These are phyloP conservation scores for Hypoxylon rubiginosum DNA, from an alignment of 2,329 filamentous ascomycete genomes.

Conservation along the genomic window DNA sequence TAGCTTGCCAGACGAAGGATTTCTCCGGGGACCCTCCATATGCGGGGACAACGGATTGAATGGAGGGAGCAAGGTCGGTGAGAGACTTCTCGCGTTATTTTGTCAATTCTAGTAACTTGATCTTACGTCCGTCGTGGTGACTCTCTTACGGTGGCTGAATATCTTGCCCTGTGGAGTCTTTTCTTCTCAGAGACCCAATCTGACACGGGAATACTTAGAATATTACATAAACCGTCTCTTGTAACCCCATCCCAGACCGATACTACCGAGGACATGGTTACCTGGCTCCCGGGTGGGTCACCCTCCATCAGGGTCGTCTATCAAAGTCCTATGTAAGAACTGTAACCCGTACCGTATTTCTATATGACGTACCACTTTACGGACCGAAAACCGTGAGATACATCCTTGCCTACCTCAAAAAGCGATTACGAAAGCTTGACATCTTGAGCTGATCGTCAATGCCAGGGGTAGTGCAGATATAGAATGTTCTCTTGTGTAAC, in stretches of 20 bases:
- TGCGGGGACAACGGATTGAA: background rate
- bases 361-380: conserved; percentile 1
- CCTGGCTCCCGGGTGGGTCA: conserved; percentile 24
- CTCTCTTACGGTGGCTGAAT: background rate
- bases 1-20: background rate
- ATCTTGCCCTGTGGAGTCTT: background rate
- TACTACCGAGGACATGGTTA: conserved; percentile 16
- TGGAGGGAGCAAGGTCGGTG: background rate
- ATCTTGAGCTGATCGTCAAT: background rate
- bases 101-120: conserved; percentile 13
- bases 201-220: no score
- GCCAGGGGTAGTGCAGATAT: background rate
- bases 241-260: conserved; percentile 1
- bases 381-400: no score
- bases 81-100: conserved; percentile 7
- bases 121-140: conserved; percentile 12
- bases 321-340: no score
- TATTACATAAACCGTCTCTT: no score
- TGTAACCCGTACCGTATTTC: background rate
- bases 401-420: no score
- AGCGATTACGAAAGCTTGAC: background rate
- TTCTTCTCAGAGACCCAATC: conserved; percentile 7
- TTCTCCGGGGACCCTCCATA: background rate
- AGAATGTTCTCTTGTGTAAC: background rate
- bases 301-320: background rate